phyloP scores from a whole-genome alignment of 2,329 filamentous ascomycete species.

The Ophioceras dolichostomum region DNA sequence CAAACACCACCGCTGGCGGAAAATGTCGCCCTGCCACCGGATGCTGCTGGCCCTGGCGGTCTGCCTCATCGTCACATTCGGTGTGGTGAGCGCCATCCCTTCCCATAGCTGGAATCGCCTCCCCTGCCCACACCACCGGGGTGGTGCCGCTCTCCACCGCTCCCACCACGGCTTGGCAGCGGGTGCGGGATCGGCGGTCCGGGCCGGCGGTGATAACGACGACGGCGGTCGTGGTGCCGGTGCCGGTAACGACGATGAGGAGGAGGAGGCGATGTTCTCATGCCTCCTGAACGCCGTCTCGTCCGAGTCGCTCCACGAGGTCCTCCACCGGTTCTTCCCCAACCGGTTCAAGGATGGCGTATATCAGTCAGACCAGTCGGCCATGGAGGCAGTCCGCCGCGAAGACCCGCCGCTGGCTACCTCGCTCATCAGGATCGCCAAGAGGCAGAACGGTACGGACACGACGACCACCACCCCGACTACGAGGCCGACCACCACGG shows the following conservation, averaged over 20 bases:
- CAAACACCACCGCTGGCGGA: background rate
- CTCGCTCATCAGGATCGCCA: constrained; percentile 51
- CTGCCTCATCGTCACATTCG: constrained; percentile 1
- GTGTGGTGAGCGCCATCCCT: constrained; percentile 1
- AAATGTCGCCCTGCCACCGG: constrained; percentile 2
- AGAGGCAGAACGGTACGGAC: constrained; percentile 35
- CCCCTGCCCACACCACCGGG: background rate
- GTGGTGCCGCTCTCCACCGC: background rate
- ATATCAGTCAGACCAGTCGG: constrained; percentile 50
- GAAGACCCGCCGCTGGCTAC: constrained; percentile 50
- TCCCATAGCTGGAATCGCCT: background rate
- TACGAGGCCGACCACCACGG: constrained; percentile 6
- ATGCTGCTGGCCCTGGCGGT: constrained; percentile 1
- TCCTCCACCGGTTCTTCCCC: constrained; percentile 51
- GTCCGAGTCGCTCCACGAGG: constrained; percentile 41
- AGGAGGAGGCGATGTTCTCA: constrained; percentile 5
- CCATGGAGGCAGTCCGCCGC: constrained; percentile 49
- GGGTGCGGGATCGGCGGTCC: background rate
- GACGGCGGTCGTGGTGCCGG: no score
- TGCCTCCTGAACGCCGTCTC: constrained; percentile 11
- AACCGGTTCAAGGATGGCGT: constrained; percentile 56
- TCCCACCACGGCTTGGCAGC: no score
- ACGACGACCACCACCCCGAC: constrained; percentile 15
- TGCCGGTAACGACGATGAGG: no score
- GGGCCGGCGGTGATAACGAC: background rate